A percentile compares a stretch with the other conserved stretches of the same genome.
These are phyloP conservation scores for Cymbopogon flexuosus DNA, from an alignment of 202 grass and related monocot genomes.

Conservation along the genomic window DNA sequence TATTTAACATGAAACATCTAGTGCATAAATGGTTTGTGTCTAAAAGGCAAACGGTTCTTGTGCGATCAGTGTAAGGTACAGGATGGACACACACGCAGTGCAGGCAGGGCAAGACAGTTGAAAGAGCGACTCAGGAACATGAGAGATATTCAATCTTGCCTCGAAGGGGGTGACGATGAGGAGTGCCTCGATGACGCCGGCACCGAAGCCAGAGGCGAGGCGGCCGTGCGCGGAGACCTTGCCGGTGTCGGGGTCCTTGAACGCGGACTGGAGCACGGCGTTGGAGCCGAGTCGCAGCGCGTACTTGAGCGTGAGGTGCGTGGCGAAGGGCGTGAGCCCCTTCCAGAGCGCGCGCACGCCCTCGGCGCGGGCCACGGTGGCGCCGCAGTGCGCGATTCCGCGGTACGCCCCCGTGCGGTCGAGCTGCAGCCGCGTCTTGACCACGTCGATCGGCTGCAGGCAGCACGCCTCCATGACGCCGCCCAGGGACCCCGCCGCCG, in stretches of 20 bases:
- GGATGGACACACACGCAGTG: background rate
- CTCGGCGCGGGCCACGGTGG: constrained; percentile 59
- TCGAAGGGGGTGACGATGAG: constrained; percentile 91
- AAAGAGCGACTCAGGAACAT: constrained; percentile 3
- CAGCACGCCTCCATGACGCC: constrained; percentile 84
- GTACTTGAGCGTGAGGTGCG: constrained; percentile 94
- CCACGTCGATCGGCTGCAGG: constrained; percentile 92
- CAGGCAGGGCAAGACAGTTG: background rate
- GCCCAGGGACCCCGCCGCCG: constrained; percentile 67
- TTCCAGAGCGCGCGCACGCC: constrained; percentile 82
- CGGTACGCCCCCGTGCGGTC: constrained; percentile 58
- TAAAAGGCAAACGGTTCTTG: background rate
- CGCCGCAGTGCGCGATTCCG: constrained; percentile 77
- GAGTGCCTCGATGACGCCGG: constrained; percentile 79
- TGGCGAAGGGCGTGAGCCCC: constrained; percentile 92
- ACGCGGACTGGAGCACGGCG: constrained; percentile 74
- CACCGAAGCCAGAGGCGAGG: constrained; percentile 66
- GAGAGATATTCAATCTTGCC: constrained; percentile 30
- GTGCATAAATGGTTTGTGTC: background rate
- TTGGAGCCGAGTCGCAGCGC: constrained; percentile 87
- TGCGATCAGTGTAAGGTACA: background rate
- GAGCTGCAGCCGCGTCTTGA: constrained; percentile 84
- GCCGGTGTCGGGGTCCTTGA: constrained; percentile 66
- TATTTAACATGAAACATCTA: no score
- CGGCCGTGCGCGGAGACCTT: constrained; percentile 64